A percentile compares a stretch with the other conserved stretches of the same genome.
Conservation (phyloP, 192 early-diverging fungal species). For the Chytriomyces sp. region DNA sequence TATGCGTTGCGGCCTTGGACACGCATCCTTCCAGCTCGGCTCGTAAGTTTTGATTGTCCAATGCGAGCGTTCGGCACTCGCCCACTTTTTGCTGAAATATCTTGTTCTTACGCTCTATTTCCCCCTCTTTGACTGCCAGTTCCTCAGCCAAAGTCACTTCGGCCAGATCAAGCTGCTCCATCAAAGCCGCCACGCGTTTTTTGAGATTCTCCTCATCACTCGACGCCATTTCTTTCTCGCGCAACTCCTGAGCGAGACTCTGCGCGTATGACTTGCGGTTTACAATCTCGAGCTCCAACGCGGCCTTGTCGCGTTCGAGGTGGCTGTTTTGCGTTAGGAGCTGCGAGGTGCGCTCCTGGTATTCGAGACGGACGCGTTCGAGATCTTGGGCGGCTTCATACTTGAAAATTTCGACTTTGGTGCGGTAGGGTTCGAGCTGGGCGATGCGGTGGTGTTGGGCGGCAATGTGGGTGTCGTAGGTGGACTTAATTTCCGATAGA, state of each 20-base stretch:
- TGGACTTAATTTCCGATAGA: slow-evolving; percentile 56
- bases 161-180: slow-evolving; percentile 34
- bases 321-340: neutral
- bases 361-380: slow-evolving; percentile 25
- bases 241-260: slow-evolving; percentile 34
- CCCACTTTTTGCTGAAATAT: neutral
- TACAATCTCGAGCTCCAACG: slow-evolving; percentile 27
- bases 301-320: slow-evolving; percentile 19
- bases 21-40: neutral
- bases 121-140: slow-evolving; percentile 30
- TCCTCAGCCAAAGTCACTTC: slow-evolving; percentile 35
- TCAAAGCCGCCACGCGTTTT: slow-evolving; percentile 35
- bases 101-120: neutral
- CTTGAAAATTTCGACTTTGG: slow-evolving; percentile 37
- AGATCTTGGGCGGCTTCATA: slow-evolving; percentile 47
- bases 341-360: neutral
- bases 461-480: slow-evolving; percentile 51
- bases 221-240: slow-evolving; percentile 26
- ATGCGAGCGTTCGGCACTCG: neutral
- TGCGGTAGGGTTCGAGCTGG: slow-evolving; percentile 35
- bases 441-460: slow-evolving; percentile 32
- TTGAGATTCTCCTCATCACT: slow-evolving; percentile 21
- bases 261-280: slow-evolving; percentile 30
- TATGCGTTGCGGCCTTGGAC: neutral
- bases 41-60: neutral